Evolutionary conservation across 2,329 filamentous ascomycete genomes (phyloP), one percentile per base, ranked within the genome.

Genomic region (Cladophialophora exuberans): DNA sequence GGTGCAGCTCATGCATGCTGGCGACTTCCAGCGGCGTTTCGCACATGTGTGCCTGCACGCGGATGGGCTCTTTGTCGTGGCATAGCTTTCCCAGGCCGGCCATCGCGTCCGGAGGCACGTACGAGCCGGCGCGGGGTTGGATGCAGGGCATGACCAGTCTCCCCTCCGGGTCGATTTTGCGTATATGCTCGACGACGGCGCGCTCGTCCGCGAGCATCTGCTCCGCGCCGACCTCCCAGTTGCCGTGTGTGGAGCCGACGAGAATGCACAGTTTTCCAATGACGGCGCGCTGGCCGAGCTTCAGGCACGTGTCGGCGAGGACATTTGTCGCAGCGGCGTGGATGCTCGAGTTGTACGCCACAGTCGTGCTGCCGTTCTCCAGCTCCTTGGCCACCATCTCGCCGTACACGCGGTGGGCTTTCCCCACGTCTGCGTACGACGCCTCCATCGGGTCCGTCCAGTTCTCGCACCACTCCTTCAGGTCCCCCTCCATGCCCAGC

Each of bases 361-460:
- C 83, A 2, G 82, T 85, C 2, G 83, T 86, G 62, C 83, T 75
- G 39, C 83, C 83, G 62, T 87, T 84, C 18, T 76, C 73, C 9
- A 89, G 73, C 57, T 86, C 81, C 1, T 81, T 83, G 2, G 73
- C 70, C 4, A 88, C 79, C 43, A 81, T 79, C 20, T 70, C 66
- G 1, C 71, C 64, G 64, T 86, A 87, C 28, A 80, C 72, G 3
- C 69, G 69, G 6, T 67, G 67, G 0, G 84, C 83, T 62, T 87
- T 80, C 1, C 61, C 67, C 0, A 73, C 64, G 62, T 87, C 81
- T 1, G 69, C 63, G 65, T 86, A 87, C 10, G 79, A 79, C 3
- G 83, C 79, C 67, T 88, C 85, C 57, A 83, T 78, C 2, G 81
- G 83, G 61, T 87, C 88, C 0, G 85, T 88, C 25, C 85, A 75